Conservation (phyloP, 345 rosid species). For the Cochlearia excelsa region DNA sequence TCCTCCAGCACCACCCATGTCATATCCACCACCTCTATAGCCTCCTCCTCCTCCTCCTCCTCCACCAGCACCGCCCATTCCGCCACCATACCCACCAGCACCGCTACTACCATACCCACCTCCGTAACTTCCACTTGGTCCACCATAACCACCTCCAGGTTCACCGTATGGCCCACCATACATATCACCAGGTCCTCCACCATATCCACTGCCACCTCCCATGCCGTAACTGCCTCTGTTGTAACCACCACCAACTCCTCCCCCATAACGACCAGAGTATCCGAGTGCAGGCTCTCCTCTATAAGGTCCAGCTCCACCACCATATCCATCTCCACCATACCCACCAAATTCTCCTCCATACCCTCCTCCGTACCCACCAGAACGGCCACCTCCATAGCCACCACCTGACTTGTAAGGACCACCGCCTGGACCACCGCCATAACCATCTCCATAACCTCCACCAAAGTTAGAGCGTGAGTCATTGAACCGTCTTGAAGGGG, state of each 20-base stretch:
- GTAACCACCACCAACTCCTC: conserved; percentile 43
- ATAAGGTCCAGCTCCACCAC: conserved; percentile 60
- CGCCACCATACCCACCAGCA: conserved; percentile 40
- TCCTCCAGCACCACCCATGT: conserved; percentile 47
- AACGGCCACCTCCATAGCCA: conserved; percentile 56
- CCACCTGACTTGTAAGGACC: too few relatives aligned
- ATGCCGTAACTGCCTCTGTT: conserved; percentile 64
- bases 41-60: too few relatives aligned
- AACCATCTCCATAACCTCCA: conserved; percentile 52
- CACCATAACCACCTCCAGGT: conserved; percentile 34
- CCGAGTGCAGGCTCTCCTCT: conserved; percentile 73
- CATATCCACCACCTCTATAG: conserved; percentile 40
- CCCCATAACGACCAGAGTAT: conserved; percentile 77
- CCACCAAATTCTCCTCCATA: conserved; percentile 69
- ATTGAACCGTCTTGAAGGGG: conserved; percentile 55
- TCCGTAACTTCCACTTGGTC: conserved; percentile 46
- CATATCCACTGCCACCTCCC: conserved; percentile 57
- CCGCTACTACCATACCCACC: conserved; percentile 44
- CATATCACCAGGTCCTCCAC: conserved; percentile 58
- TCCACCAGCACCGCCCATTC: too few relatives aligned
- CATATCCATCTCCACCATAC: conserved; percentile 67
- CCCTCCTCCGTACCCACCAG: conserved; percentile 59
- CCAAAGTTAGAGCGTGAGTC: conserved; percentile 62
- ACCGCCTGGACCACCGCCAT: conserved; percentile 61
- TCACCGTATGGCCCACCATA: conserved; percentile 62